These are phyloP conservation scores for Fusarium pseudocircinatum DNA, from an alignment of 2,329 filamentous ascomycete genomes.

Conservation along the genomic window DNA sequence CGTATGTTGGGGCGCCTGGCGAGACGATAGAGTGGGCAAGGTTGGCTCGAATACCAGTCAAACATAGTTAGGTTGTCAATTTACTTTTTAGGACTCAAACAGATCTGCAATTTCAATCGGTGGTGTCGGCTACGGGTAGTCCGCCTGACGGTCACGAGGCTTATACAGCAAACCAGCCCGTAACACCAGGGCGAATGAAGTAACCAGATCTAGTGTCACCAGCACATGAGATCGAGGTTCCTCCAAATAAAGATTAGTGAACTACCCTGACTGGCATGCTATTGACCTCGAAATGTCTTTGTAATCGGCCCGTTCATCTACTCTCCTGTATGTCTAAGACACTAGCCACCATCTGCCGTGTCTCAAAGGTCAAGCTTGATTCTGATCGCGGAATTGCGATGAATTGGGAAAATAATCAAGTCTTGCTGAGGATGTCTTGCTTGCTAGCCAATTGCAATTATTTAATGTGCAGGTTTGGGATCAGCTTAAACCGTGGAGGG, in stretches of 20 bases:
- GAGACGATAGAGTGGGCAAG: not conserved
- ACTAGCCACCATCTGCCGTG: not conserved
- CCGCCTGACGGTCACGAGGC: not conserved
- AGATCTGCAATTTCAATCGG: too few relatives aligned
- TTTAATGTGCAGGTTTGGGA: not conserved
- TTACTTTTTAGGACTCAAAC: fast-evolving
- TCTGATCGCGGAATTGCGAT: too few relatives aligned
- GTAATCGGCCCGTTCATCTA: not conserved
- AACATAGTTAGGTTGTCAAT: not conserved
- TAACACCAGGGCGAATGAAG: not conserved
- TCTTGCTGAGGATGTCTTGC: not conserved
- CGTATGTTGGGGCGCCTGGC: not conserved
- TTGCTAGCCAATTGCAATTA: not conserved
- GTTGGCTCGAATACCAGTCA: not conserved
- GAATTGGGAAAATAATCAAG: not conserved
- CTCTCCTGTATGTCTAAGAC: fast-evolving
- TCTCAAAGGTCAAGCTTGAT: not conserved
- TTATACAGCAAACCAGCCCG: not conserved
- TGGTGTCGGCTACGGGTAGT: not conserved
- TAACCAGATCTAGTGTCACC: not conserved
- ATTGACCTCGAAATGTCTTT: not conserved
- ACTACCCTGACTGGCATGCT: not conserved
- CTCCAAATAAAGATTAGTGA: not conserved
- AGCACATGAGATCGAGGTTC: not conserved
- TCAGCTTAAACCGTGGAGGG: not conserved